Conservation (phyloP, 768 basidiomycete species). For the Solioccasus polychromus region DNA sequence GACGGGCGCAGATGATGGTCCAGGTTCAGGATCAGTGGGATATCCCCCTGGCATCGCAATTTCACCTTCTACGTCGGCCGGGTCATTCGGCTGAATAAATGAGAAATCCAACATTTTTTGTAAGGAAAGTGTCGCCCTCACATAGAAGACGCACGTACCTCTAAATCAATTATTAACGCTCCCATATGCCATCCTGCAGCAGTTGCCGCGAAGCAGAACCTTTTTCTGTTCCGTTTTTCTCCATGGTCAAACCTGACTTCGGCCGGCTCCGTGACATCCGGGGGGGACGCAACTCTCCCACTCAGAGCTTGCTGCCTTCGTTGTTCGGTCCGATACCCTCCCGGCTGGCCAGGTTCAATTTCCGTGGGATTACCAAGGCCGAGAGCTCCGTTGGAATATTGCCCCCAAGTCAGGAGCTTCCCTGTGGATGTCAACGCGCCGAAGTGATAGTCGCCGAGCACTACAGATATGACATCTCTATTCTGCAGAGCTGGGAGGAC, state of each 20-base stretch:
- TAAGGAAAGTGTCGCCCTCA: constrained; percentile 1
- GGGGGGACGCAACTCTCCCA: constrained; percentile 24
- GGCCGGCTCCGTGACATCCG: constrained; percentile 55
- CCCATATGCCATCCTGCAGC: constrained; percentile 93
- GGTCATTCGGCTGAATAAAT: constrained; percentile 28
- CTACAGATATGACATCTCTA: constrained; percentile 77
- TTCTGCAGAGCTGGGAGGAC: constrained; percentile 75
- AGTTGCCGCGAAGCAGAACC: constrained; percentile 77
- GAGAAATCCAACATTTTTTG: background rate
- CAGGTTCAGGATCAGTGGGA: constrained; percentile 19
- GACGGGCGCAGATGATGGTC: constrained; percentile 12
- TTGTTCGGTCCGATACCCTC: constrained; percentile 49
- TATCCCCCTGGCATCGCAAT: constrained; percentile 34
- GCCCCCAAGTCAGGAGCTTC: constrained; percentile 78
- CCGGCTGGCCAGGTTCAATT: constrained; percentile 53
- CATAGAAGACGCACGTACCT: constrained; percentile 41
- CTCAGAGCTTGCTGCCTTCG: constrained; percentile 30
- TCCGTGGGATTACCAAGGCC: constrained; percentile 76
- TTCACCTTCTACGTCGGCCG: constrained; percentile 34
- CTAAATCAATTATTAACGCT: constrained; percentile 81
- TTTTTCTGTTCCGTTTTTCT: constrained; percentile 46
- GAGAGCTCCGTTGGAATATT: constrained; percentile 73
- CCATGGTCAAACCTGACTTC: constrained; percentile 70
- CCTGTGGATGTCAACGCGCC: constrained; percentile 80
- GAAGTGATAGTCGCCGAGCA: constrained; percentile 90